Conservation (phyloP, 2,329 filamentous ascomycete species). For the Aspergillus sp. region DNA sequence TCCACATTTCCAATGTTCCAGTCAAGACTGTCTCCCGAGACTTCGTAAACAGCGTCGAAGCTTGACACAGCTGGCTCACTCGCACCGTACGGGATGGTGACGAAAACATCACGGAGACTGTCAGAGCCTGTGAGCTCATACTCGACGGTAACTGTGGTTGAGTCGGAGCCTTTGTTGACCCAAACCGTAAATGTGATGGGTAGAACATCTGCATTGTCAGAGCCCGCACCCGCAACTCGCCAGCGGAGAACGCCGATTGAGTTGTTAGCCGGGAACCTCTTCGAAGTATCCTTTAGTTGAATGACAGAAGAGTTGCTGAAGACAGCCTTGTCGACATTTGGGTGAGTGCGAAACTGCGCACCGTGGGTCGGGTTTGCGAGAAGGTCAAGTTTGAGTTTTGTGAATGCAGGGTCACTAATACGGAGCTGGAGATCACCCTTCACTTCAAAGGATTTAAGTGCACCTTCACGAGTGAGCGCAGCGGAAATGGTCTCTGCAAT, state of each 20-base stretch:
- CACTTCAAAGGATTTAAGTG: conserved; percentile 80
- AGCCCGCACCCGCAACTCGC: conserved; percentile 75
- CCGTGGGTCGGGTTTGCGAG: conserved; percentile 74
- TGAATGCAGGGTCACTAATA: conserved; percentile 83
- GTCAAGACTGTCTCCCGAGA: conserved; percentile 87
- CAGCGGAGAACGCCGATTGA: conserved; percentile 90
- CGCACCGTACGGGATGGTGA: conserved; percentile 82
- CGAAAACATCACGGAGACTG: conserved; percentile 76
- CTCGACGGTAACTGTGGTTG: conserved; percentile 88
- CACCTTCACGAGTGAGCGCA: conserved; percentile 82
- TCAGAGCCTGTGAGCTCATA: conserved; percentile 88
- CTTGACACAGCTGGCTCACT: conserved; percentile 86
- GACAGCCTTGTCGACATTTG: conserved; percentile 86
- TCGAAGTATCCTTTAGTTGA: conserved; percentile 82
- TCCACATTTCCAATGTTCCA: conserved; percentile 90
- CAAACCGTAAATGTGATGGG: conserved; percentile 97
- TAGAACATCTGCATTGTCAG: conserved; percentile 75
- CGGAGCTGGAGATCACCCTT: conserved; percentile 90
- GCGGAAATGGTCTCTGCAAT: conserved; percentile 89
- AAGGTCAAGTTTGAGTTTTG: conserved; percentile 86
- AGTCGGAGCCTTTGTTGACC: conserved; percentile 84
- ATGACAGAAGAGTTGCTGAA: conserved; percentile 83
- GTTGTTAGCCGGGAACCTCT: conserved; percentile 93
- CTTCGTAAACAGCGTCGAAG: conserved; percentile 92
- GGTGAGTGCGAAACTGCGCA: conserved; percentile 91